Evolutionary conservation across 768 basidiomycete species (phyloP), one percentile per base, ranked within the genome.

Genomic region (Gelatoporia subvermispora): DNA sequence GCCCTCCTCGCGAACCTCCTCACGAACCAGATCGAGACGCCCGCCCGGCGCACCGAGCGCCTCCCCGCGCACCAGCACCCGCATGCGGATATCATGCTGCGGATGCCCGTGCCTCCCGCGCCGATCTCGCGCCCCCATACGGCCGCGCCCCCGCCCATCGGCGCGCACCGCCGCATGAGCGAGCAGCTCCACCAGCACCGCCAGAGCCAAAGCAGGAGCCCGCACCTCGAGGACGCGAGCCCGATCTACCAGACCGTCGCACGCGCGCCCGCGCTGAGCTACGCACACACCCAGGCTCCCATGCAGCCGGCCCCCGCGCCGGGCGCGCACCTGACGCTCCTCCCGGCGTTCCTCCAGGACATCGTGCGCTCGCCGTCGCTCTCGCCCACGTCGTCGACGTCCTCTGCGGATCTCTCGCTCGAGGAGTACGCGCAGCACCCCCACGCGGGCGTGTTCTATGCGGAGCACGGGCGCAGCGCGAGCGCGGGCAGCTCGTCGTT

Each of bases 261-360:
- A 8, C 66, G 66, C 35, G 70, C 70, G 22, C 59, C 70, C 21
- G 64, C 64, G 31, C 62, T 66, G 22, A 49, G 18, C 71, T 73
- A 17, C 72, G 34, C 68, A 65, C 57, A 63, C 54, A 49, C 51
- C 44, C 20, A 37, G 36, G 39, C 51, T 58, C 20, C 47, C 39
- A 47, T 43, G 53, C 55, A 43, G 41, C 56, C 55, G 31, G 51
- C 54, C 43, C 35, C 83, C 7, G 79, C 82, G 9, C 34, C 44
- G 55, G 42, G 57, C 55, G 49, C 55, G 56, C 49, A 47, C 56
- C 54, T 40, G 60, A 53, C 82, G 7, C 72, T 88, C 35, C 72
- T 89, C n/a, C 87, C 87, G 3, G 80, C 86, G 8, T 89, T 88
- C 69, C 64, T 89, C 54, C 83, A 86, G 59, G 84, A 88, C 53